phyloP scores from a whole-genome alignment of 305 asterid species.

The Solanum hybrid region DNA sequence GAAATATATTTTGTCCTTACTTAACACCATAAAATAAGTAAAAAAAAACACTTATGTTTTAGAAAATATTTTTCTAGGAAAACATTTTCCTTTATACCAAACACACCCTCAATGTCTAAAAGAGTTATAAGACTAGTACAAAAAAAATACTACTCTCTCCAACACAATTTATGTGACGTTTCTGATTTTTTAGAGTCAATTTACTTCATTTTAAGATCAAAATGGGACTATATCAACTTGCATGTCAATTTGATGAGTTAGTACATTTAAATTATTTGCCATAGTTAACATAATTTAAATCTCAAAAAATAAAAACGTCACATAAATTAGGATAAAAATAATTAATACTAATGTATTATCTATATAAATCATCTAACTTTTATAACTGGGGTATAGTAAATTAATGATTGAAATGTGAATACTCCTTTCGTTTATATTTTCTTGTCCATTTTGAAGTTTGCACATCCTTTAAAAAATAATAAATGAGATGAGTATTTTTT shows the following conservation, averaged over 20 bases:
- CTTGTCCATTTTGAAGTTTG: background rate
- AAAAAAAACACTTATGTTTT: background rate
- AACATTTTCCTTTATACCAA: background rate
- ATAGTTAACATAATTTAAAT: background rate
- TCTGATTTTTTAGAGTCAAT: background rate
- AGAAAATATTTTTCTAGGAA: background rate
- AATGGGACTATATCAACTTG: background rate
- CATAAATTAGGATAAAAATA: background rate
- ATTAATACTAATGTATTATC: background rate
- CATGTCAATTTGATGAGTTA: background rate
- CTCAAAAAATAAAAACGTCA: background rate
- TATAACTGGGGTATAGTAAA: background rate
- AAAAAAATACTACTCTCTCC: background rate
- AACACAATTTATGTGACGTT: background rate
- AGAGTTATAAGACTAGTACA: background rate
- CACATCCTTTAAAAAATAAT: background rate
- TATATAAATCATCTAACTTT: background rate
- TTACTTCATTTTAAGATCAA: background rate
- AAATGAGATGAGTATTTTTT: background rate
- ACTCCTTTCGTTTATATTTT: background rate
- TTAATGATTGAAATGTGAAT: background rate
- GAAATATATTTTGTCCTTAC: background rate
- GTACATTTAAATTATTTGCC: background rate
- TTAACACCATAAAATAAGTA: background rate
- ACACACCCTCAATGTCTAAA: background rate